These are phyloP conservation scores for Fusarium pseudograminearum DNA, from an alignment of 2,329 filamentous ascomycete genomes.

Conservation along the genomic window DNA sequence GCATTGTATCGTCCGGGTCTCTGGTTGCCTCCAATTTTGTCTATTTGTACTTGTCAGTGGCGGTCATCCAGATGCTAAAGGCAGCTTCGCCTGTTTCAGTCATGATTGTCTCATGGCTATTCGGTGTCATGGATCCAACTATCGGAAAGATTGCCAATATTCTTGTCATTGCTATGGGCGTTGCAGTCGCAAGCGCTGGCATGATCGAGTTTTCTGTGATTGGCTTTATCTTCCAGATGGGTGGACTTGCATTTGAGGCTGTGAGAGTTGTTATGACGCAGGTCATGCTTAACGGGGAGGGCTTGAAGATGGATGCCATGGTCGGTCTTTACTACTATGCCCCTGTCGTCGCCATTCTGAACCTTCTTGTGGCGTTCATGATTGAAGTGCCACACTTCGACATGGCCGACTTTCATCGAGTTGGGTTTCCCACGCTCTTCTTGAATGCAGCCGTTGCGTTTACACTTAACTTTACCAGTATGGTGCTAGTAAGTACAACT, in stretches of 20 bases:
- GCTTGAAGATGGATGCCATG: conserved; percentile 33
- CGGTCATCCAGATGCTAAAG: conserved; percentile 27
- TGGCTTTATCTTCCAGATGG: conserved; percentile 11
- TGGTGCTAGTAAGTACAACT: conserved; percentile 12
- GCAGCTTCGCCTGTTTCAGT: conserved; percentile 11
- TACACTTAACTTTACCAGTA: conserved; percentile 10
- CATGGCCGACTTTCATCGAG: not conserved
- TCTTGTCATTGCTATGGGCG: conserved; percentile 1
- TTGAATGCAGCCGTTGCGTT: conserved; percentile 25
- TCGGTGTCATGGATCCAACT: conserved; percentile 8
- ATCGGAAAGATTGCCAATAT: conserved; percentile 7
- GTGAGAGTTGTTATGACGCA: conserved; percentile 32
- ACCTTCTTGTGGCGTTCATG: not conserved
- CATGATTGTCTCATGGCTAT: conserved; percentile 12
- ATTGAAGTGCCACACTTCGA: conserved; percentile 17
- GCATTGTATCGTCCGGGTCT: conserved; percentile 11
- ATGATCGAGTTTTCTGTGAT: conserved; percentile 12
- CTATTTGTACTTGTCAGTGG: conserved; percentile 19
- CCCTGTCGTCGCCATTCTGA: conserved; percentile 14
- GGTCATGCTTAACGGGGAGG: conserved; percentile 32
- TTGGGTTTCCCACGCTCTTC: not conserved
- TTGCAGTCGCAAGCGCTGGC: conserved; percentile 8
- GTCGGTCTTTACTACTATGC: conserved; percentile 35
- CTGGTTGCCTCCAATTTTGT: conserved; percentile 24
- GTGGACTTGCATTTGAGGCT: conserved; percentile 23